Conservation (phyloP, 805 yeast species). For the Saccharomycopsis fodiens region DNA sequence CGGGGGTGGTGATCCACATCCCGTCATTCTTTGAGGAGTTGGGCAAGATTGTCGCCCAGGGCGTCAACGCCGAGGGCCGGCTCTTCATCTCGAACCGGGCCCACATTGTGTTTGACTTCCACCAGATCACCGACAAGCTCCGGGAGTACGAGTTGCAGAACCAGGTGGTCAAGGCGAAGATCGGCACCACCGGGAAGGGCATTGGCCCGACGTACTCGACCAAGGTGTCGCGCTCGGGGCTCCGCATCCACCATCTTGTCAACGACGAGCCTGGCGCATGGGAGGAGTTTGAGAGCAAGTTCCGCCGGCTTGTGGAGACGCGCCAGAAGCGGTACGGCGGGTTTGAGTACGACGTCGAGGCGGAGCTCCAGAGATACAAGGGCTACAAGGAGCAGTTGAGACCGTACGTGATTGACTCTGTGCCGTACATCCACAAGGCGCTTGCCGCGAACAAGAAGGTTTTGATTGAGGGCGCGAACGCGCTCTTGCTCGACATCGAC, state of each 20-base stretch:
- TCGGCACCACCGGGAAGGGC: conserved; percentile 98
- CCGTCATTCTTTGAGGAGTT: conserved; percentile 90
- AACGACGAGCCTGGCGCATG: conserved; percentile 86
- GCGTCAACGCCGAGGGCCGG: conserved; percentile 57
- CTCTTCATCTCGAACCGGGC: conserved; percentile 89
- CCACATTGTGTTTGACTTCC: conserved; percentile 95
- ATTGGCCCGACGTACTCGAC: conserved; percentile 98
- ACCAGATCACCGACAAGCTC: conserved; percentile 91
- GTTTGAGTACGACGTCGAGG: conserved; percentile 79
- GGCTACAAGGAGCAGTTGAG: conserved; percentile 61
- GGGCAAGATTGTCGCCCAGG: conserved; percentile 72
- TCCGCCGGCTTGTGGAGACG: conserved; percentile 68
- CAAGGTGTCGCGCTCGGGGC: conserved; percentile 93
- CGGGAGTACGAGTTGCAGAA: conserved; percentile 83
- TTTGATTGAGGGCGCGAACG: conserved; percentile 96
- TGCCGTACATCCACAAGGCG: conserved; percentile 75
- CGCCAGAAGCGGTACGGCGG: conserved; percentile 89
- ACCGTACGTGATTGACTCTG: conserved; percentile 93
- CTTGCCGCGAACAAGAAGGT: conserved; percentile 73
- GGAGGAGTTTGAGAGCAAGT: conserved; percentile 79
- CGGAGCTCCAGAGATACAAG: conserved; percentile 72
- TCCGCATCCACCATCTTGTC: conserved; percentile 93
- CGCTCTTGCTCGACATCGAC: conserved; percentile 94
- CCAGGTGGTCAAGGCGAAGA: conserved; percentile 64
- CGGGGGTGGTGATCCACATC: conserved; percentile 93